A percentile compares a stretch with the other conserved stretches of the same genome.
These are phyloP conservation scores for Patellifolia procumbens DNA, from an alignment of 179 eudicot genomes.

Conservation along the genomic window DNA sequence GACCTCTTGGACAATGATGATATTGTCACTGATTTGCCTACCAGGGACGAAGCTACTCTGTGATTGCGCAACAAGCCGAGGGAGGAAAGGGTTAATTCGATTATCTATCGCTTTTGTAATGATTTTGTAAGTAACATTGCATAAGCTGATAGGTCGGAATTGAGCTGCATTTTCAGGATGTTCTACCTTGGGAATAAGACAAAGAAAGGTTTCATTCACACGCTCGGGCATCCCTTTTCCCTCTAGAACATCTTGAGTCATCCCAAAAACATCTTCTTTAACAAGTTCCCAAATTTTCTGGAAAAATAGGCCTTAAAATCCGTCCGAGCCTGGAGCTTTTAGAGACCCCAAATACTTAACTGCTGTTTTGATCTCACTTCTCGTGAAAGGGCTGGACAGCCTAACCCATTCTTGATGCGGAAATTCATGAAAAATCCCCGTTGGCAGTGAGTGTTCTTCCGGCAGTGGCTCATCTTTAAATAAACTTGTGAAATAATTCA, in stretches of 20 bases:
- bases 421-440: not conserved
- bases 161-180: not conserved
- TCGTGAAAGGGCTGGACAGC: not conserved
- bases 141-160: not conserved
- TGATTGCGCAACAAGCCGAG: not conserved
- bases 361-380: rapidly evolving
- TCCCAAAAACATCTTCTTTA: not conserved
- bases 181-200: not conserved
- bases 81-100: not conserved
- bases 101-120: not conserved
- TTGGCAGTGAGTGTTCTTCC: not conserved
- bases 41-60: not conserved
- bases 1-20: conserved; percentile 1
- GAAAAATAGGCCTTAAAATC: not conserved
- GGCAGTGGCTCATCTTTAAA: not conserved
- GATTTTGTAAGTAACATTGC: not conserved
- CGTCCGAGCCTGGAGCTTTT: not conserved
- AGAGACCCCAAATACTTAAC: not conserved
- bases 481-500: not conserved
- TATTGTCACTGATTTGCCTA: not conserved
- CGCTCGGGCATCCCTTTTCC: not conserved
- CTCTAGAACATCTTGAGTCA: not conserved
- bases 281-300: not conserved
- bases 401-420: rapidly evolving
- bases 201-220: not conserved